These are phyloP conservation scores for Malus hybrid DNA, from an alignment of 331 rosid species.

Conservation along the genomic window DNA sequence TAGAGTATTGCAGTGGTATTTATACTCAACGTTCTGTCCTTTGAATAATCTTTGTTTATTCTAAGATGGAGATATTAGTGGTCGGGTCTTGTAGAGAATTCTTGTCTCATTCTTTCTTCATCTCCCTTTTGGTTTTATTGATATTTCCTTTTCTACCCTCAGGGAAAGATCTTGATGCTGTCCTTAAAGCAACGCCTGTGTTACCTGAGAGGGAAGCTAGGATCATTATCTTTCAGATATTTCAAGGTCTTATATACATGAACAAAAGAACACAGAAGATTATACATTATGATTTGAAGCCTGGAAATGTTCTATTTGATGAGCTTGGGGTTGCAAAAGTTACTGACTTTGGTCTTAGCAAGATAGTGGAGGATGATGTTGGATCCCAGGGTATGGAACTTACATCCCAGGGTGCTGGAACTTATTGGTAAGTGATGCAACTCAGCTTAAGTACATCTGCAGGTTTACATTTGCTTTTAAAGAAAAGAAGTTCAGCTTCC, in stretches of 20 bases:
- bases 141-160: constrained; percentile 4
- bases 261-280: constrained; percentile 87
- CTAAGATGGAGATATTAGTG: background rate
- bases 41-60: constrained; percentile 5
- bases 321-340: constrained; percentile 95
- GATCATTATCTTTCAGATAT: constrained; percentile 83
- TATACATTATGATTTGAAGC: constrained; percentile 96
- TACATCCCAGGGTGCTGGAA: constrained; percentile 99
- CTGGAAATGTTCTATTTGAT: constrained; percentile 97
- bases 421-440: constrained; percentile 72
- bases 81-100: background rate
- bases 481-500: background rate
- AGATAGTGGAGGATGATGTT: constrained; percentile 92
- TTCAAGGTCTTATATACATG: constrained; percentile 89
- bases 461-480: background rate
- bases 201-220: constrained; percentile 94
- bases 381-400: constrained; percentile 99
- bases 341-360: constrained; percentile 99
- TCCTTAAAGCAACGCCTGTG: constrained; percentile 83
- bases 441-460: background rate
- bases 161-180: constrained; percentile 99
- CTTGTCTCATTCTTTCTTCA: constrained; percentile 4
- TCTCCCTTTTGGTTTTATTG: background rate
- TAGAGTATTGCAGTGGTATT: constrained; percentile 94
- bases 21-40: constrained; percentile 2